A percentile compares a stretch with the other conserved stretches of the same genome.
These are phyloP conservation scores for Cronartium quercuum DNA, from an alignment of 1,284 basidiomycete species.

Conservation along the genomic window DNA sequence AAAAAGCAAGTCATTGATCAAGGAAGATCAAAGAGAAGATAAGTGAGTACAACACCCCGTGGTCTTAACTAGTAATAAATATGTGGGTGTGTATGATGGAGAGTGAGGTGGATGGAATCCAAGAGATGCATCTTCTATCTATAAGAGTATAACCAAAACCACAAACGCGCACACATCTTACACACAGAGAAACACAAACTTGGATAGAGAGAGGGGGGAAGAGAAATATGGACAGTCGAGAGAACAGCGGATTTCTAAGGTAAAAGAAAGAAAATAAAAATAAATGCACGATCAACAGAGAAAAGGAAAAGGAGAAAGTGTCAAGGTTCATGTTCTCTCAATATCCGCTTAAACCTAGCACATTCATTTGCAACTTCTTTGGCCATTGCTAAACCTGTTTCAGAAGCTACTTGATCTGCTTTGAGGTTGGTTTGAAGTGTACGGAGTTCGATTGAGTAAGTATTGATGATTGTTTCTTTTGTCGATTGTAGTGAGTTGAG, in stretches of 20 bases:
- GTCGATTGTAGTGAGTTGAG: slow-evolving; percentile 18
- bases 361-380: slow-evolving; percentile 31
- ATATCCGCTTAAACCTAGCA: slow-evolving; percentile 36
- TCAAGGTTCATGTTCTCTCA: slow-evolving; percentile 17
- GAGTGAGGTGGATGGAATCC: not conserved
- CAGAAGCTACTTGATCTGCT: not conserved
- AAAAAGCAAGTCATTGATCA: too few species aligned
- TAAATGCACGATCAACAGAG: not conserved
- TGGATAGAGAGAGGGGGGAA: not conserved
- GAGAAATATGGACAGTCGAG: not conserved
- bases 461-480: slow-evolving; percentile 11
- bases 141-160: not conserved
- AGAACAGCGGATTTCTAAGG: not conserved
- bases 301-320: not conserved
- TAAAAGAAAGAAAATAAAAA: not conserved
- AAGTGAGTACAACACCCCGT: too few species aligned
- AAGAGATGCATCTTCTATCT: not conserved
- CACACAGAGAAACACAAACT: not conserved
- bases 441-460: slow-evolving; percentile 15
- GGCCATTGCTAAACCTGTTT: not conserved
- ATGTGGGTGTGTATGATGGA: too few species aligned
- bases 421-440: slow-evolving; percentile 5
- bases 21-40: too few species aligned
- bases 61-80: too few species aligned
- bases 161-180: not conserved